Base-by-base conservation (phyloP, 1,284 basidiomycete genomes). In the Papiliotrema nemorosa region DNA sequence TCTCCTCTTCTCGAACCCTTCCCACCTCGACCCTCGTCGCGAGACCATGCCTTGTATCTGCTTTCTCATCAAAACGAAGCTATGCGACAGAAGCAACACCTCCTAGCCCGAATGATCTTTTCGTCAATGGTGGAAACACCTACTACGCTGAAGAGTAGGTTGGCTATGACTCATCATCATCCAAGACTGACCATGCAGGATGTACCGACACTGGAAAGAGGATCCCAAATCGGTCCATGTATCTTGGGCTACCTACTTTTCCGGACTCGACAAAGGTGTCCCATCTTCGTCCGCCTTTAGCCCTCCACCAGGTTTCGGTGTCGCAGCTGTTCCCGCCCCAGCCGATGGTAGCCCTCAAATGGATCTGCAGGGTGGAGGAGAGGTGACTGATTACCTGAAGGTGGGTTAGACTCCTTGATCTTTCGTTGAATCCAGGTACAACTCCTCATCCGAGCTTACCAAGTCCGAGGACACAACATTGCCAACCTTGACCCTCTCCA, bases 401-500 rank as follows among this genome's bases (percentile, higher is more conserved):
- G 91, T 90, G 54, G 50, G 78, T 57, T 14, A 36, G 18, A n/a
- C 20, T 5, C 3, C n/a, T 3, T 2, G 16, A 44, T 14, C 14
- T 10, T 5, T 42, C 16, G 26, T 34, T 44, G 31, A 44, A 12
- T 25, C n/a, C 56, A 96, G 92, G 85, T 91, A 21, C 93, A 97
- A 87, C 81, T 97, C 29, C 84, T 97, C 57, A 90, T 97, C 52
- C 87, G 94, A 62, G 94, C 96, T 6, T 98, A 96, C 78, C 94
- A 98, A 84, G 94, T 99, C 26, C 89, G 93, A 52, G 94, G 96
- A 31, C 96, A 99, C 73, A 90, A 96, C 70, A 82, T 94, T 60
- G 96, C 94, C 49, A 86, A 93, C 63, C 81, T 99, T 53, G 94
- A 99, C 70, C 94, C 94, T 33, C 83, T 99, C 25, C 90, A 90